Percentiles rank a stretch among this genome's conserved stretches.
phyloP scores from a whole-genome alignment of 345 rosid genomes.

The Erysimum cheiranthoides region DNA sequence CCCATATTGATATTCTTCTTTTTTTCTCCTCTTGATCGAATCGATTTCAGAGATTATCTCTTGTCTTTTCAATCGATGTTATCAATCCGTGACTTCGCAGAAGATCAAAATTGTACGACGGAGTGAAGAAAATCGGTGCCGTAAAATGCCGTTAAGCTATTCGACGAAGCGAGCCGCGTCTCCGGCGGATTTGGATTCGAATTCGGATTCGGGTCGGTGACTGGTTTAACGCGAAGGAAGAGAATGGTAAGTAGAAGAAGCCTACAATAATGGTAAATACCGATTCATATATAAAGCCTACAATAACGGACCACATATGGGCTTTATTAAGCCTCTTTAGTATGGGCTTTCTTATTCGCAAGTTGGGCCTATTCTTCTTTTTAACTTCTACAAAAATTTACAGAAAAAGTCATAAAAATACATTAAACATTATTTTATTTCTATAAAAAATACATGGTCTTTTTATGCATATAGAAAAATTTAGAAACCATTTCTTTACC shows the following conservation, averaged over 20 bases:
- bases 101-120: neutral
- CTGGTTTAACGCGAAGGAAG: no score
- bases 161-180: neutral
- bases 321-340: neutral
- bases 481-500: no score
- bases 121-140: neutral
- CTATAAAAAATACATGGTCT: no score
- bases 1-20: conserved; percentile 32
- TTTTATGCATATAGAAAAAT: no score
- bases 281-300: neutral
- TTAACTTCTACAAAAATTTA: no score
- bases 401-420: no score
- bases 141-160: no score
- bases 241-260: no score
- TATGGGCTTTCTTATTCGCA: neutral
- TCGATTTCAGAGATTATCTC: conserved; percentile 25
- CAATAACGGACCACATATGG: neutral
- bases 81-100: neutral
- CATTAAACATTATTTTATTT: no score
- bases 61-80: neutral
- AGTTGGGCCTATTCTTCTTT: neutral
- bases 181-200: neutral
- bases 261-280: no score
- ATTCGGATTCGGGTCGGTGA: neutral
- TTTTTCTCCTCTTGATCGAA: neutral